These are phyloP conservation scores for Alternaria ventricosa DNA, from an alignment of 2,329 filamentous ascomycete genomes.

Conservation along the genomic window DNA sequence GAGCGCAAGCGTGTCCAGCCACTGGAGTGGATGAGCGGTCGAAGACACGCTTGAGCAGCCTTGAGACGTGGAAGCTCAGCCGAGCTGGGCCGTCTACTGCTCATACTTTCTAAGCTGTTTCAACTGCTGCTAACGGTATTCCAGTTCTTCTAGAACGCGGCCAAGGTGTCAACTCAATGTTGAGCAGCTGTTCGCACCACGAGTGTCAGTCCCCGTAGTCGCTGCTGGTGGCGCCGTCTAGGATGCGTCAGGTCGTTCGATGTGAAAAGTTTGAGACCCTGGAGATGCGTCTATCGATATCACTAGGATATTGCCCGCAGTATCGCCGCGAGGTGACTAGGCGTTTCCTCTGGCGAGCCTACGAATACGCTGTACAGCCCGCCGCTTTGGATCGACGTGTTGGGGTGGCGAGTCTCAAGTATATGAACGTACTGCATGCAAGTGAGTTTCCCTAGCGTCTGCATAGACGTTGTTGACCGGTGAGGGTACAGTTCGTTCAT, in stretches of 20 bases:
- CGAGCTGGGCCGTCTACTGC: neutral
- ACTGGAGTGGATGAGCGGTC: neutral
- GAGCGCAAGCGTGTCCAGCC: neutral
- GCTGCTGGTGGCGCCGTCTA: neutral
- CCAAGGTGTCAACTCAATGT: neutral
- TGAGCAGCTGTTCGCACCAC: neutral
- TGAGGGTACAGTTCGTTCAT: neutral
- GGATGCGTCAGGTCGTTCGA: neutral
- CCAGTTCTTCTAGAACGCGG: neutral
- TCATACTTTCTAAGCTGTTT: neutral
- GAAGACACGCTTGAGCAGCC: neutral
- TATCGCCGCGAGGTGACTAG: constrained; percentile 1
- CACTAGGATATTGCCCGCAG: constrained; percentile 1
- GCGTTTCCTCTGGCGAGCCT: neutral
- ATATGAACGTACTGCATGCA: neutral
- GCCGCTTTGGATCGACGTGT: neutral
- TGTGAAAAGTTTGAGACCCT: constrained; percentile 4
- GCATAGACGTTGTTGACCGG: neutral
- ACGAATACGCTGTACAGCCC: neutral
- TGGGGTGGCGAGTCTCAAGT: neutral
- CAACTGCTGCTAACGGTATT: neutral
- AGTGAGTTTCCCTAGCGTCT: neutral
- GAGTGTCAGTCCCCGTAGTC: neutral
- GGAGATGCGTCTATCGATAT: neutral
- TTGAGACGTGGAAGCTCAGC: neutral